Conservation (phyloP, 2,329 filamentous ascomycete species). For the Botrytis deweyae region DNA sequence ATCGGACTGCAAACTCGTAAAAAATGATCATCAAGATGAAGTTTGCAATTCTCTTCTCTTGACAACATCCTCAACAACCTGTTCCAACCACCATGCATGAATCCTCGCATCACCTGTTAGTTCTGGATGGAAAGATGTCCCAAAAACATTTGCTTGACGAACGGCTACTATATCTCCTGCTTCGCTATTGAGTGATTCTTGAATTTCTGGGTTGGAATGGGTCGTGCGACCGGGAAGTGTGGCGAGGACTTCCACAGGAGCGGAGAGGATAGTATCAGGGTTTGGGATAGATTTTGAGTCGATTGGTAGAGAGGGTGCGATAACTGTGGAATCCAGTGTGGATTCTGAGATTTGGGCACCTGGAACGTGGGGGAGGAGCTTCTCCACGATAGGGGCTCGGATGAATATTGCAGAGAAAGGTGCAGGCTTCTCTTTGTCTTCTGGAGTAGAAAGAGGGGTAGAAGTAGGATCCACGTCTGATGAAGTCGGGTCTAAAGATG, state of each 20-base stretch:
- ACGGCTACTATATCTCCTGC: conserved; percentile 84
- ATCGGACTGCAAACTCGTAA: neutral
- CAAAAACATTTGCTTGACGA: conserved; percentile 85
- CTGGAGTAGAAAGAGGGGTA: neutral
- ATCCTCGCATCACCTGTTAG: conserved; percentile 84
- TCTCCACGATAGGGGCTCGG: conserved; percentile 88
- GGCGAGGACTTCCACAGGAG: conserved; percentile 51
- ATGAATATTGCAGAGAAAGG: conserved; percentile 88
- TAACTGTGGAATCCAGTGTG: conserved; percentile 43
- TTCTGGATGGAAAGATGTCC: conserved; percentile 94
- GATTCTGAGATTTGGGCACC: conserved; percentile 42
- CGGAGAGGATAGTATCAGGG: conserved; percentile 28
- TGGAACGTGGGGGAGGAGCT: conserved; percentile 55
- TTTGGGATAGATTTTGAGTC: conserved; percentile 23
- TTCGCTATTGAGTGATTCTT: conserved; percentile 40
- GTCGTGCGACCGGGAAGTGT: conserved; percentile 47
- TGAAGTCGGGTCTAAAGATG: conserved; percentile 20
- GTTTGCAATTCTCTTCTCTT: conserved; percentile 20
- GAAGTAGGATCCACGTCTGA: conserved; percentile 30
- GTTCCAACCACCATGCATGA: conserved; percentile 87
- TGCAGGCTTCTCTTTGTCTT: conserved; percentile 26
- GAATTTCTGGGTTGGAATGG: conserved; percentile 25
- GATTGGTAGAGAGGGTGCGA: conserved; percentile 33
- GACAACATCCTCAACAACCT: conserved; percentile 53
- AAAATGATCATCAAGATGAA: neutral